These are phyloP conservation scores for Tetracladium setigerum DNA, from an alignment of 495 filamentous ascomycete species.

Conservation along the genomic window DNA sequence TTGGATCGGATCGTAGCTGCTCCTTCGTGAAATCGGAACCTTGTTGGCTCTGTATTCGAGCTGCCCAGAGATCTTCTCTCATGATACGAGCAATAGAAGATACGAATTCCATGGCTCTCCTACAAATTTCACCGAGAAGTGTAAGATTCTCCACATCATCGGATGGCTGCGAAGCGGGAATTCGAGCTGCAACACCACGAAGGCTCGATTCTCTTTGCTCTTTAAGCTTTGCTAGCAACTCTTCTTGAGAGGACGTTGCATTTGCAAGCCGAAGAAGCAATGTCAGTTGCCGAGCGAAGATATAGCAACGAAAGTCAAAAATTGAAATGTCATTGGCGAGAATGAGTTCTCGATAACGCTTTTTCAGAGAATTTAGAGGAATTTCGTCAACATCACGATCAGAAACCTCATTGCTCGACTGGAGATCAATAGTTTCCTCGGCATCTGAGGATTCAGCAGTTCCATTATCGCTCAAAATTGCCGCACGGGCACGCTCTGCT, in stretches of 20 bases:
- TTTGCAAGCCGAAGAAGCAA: slow-evolving; percentile 79
- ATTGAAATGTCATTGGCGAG: slow-evolving; percentile 94
- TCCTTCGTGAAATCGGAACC: slow-evolving; percentile 16
- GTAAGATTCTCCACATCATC: slow-evolving; percentile 67
- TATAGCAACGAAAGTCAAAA: slow-evolving; percentile 92
- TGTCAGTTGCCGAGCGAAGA: slow-evolving; percentile 84
- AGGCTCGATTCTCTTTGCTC: slow-evolving; percentile 46
- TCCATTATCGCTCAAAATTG: slow-evolving; percentile 20
- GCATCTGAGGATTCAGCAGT: slow-evolving; percentile 21
- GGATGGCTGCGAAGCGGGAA: slow-evolving; percentile 33
- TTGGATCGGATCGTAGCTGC: slow-evolving; percentile 20
- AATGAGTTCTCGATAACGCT: slow-evolving; percentile 87
- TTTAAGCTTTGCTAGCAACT: slow-evolving; percentile 48
- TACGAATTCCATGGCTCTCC: slow-evolving; percentile 72
- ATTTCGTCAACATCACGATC: slow-evolving; percentile 35
- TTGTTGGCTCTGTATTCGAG: slow-evolving; percentile 26
- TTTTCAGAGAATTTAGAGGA: slow-evolving; percentile 65
- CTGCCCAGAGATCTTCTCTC: slow-evolving; percentile 59
- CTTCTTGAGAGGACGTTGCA: slow-evolving; percentile 46
- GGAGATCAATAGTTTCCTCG: slow-evolving; percentile 40
- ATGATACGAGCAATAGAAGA: slow-evolving; percentile 68
- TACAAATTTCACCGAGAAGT: slow-evolving; percentile 72
- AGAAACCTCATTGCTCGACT: slow-evolving; percentile 25
- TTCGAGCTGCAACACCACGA: slow-evolving; percentile 41
- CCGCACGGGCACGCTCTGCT: slow-evolving; percentile 39